Percentiles rank a stretch among this genome's conserved stretches.
Evolutionary conservation across 2,329 filamentous ascomycete genomes (phyloP).

Genomic region (Nothophaeocryptopus gaeumannii): DNA sequence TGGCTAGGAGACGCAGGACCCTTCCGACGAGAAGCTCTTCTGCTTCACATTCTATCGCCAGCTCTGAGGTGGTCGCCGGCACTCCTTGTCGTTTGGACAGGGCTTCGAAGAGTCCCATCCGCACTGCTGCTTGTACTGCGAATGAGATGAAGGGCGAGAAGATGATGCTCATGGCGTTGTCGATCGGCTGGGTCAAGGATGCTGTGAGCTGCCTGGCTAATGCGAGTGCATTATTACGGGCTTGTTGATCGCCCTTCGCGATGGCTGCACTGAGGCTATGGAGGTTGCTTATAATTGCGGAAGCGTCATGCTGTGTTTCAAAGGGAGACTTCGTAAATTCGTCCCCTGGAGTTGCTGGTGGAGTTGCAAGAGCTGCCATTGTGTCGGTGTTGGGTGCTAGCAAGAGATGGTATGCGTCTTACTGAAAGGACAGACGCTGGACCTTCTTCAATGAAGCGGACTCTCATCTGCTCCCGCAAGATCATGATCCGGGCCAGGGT

Average conservation of each 20-base stretch:
- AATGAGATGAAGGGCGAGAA: conserved; percentile 7
- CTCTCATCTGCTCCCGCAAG: neutral
- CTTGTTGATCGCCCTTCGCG: conserved; percentile 1
- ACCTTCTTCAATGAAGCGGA: neutral
- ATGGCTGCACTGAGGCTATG: neutral
- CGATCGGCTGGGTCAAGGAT: conserved; percentile 3
- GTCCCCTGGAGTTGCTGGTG: too few relatives aligned
- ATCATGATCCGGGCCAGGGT: too few relatives aligned
- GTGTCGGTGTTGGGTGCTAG: neutral
- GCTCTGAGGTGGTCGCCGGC: neutral
- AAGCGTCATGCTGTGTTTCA: neutral
- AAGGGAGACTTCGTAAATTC: neutral
- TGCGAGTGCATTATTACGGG: neutral
- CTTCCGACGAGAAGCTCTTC: neutral
- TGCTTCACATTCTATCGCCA: neutral
- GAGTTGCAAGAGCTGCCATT: neutral
- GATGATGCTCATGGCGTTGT: conserved; percentile 6
- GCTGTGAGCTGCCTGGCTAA: conserved; percentile 7
- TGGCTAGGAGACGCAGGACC: neutral
- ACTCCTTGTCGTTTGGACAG: conserved; percentile 1
- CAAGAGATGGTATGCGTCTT: neutral
- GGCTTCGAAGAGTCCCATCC: conserved; percentile 6
- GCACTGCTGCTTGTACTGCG: conserved; percentile 7
- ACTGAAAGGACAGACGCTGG: neutral
- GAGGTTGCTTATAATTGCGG: neutral